Evolutionary conservation across 192 early-diverging fungal genomes (phyloP), one percentile per base, ranked within the genome.

Genomic region (Umbelopsis vinacea): DNA sequence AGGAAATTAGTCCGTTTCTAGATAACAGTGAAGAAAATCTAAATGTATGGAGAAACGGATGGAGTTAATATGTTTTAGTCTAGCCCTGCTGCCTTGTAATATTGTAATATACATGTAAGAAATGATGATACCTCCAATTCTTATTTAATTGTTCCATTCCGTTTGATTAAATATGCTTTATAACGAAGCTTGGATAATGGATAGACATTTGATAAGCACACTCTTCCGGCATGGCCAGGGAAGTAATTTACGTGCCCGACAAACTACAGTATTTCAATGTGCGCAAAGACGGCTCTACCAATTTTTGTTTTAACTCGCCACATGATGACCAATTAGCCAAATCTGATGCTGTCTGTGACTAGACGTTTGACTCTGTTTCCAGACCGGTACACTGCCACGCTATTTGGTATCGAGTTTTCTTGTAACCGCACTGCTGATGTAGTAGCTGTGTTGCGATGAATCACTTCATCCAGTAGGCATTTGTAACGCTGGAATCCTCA

Each of bases 301-400:
- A 15, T 50, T 37, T 63, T 12, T 0, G 26, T 37, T n/a, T 37
- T 37, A n/a, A 29, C 33, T 63, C 26, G 57, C 57, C 57, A 63
- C 2, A 37, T 63, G 57, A 63, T 63, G 57, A 63, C 57, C 53
- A 14, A 19, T 37, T 63, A 63, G 57, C 57, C 57, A 63, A 63
- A 63, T 63, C 26, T 63, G 57, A 63, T 37, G 33, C 57, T 63
- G 33, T 12, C 33, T 19, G 26, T n/a, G 33, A 63, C 11, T 37
- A 26, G 8, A 26, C 57, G 26, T 35, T n/a, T n/a, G 11, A 63
- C 17, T 29, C 33, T 35, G 15, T 37, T 29, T 37, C 11, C 33
- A 29, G 33, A 19, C 0, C 3, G 14, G 35, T 38, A 35, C 26
- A 22, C 2, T 29, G 6, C 11, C 11, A 43, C 11, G 23, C 53